Evolutionary conservation across 148 eudicot species (phyloP).

Genomic region (Rhododendron griersonianum): DNA sequence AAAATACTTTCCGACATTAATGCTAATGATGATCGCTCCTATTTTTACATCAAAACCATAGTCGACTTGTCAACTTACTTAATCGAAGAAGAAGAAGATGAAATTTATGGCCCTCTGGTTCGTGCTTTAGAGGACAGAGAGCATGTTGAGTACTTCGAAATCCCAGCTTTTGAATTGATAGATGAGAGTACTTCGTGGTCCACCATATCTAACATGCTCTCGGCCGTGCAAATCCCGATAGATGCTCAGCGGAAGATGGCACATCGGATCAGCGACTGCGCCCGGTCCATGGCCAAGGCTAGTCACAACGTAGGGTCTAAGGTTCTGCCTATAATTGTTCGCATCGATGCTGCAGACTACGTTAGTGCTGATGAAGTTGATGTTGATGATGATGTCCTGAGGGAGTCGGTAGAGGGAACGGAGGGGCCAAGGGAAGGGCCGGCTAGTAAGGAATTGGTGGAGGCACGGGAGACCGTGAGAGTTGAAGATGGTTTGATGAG

Average conservation of each 20-base stretch:
- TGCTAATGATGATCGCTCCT: neutral
- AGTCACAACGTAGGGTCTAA: neutral
- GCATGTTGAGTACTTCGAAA: neutral
- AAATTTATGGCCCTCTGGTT: neutral
- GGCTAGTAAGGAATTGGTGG: neutral
- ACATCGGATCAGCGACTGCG: neutral
- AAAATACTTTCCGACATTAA: neutral
- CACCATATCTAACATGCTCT: neutral
- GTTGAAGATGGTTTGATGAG: too few species aligned
- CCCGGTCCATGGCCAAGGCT: neutral
- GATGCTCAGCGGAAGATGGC: neutral
- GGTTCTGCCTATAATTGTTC: constrained; percentile 4
- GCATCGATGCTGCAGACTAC: neutral
- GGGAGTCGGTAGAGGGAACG: neutral
- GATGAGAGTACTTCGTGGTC: neutral
- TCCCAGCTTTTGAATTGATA: neutral
- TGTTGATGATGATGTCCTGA: neutral
- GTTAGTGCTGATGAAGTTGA: neutral
- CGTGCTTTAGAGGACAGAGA: neutral
- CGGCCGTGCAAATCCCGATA: neutral
- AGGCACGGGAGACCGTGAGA: too few species aligned
- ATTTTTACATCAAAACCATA: neutral
- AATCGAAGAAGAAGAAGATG: neutral
- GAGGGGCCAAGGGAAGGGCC: neutral
- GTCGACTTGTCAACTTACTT: neutral